phyloP scores from a whole-genome alignment of 768 basidiomycete genomes.

The Leccinellum luteum region DNA sequence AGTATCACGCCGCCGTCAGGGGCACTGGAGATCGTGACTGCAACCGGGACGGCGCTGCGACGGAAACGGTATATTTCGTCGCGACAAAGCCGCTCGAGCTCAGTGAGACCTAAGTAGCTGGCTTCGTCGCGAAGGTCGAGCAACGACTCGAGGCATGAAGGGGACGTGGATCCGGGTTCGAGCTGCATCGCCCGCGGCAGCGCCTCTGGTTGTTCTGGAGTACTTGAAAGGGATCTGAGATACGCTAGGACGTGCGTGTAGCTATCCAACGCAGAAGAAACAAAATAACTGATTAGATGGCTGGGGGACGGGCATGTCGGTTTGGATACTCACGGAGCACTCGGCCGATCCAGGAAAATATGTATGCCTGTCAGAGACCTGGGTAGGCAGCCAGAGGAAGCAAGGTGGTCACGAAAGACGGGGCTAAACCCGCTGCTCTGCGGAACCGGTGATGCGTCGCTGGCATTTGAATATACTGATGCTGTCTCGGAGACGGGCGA shows the following conservation, averaged over 20 bases:
- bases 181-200: constrained; percentile 63
- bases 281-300: background rate
- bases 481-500: constrained; percentile 44
- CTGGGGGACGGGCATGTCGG: background rate
- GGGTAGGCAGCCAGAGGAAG: constrained; percentile 53
- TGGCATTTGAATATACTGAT: constrained; percentile 55
- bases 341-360: constrained; percentile 77
- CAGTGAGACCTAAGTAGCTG: constrained; percentile 64
- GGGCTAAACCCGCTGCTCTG: constrained; percentile 39
- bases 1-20: constrained; percentile 38
- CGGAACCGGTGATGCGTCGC: constrained; percentile 31
- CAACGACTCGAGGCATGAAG: constrained; percentile 57
- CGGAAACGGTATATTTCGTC: constrained; percentile 62
- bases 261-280: constrained; percentile 34
- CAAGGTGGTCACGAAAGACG: constrained; percentile 60
- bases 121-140: constrained; percentile 81
- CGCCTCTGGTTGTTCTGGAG: constrained; percentile 44
- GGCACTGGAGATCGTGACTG: background rate
- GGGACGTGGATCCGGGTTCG: constrained; percentile 42
- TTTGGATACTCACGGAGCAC: constrained; percentile 62
- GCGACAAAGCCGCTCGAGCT: constrained; percentile 61
- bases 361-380: constrained; percentile 52
- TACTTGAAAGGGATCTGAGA: constrained; percentile 55
- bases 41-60: constrained; percentile 30
- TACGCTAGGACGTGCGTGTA: constrained; percentile 71